Conservation (phyloP, 495 filamentous ascomycete genomes). For the Penicillium roqueforti region DNA sequence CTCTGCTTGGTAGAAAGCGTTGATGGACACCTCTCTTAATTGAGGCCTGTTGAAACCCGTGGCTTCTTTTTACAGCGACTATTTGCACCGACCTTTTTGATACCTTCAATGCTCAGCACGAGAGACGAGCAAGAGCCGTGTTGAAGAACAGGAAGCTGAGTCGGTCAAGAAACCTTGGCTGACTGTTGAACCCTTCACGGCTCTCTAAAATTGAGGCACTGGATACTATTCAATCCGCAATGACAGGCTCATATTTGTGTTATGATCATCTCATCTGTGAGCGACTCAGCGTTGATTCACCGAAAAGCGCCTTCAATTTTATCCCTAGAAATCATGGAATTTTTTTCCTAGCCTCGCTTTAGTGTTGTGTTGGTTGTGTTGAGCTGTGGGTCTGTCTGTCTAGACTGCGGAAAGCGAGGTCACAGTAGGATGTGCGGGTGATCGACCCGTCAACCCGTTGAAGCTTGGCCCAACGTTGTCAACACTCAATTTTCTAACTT, state of each 20-base stretch:
- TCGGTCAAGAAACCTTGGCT: not conserved
- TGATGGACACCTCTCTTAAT: not conserved
- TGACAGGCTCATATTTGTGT: not conserved
- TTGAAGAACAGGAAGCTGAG: not conserved
- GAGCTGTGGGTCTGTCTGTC: not conserved
- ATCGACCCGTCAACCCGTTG: constrained; percentile 9
- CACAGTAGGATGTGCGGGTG: not conserved
- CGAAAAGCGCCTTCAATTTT: constrained; percentile 5
- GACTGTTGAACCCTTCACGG: not conserved
- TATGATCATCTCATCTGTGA: not conserved
- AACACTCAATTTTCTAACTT: constrained; percentile 3
- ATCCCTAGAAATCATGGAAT: not conserved
- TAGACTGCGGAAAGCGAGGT: constrained; percentile 9
- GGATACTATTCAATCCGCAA: not conserved
- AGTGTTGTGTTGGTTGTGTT: constrained; percentile 1
- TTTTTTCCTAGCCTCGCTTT: not conserved
- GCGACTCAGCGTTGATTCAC: not conserved
- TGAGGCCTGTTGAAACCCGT: not conserved
- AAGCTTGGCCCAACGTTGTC: not conserved
- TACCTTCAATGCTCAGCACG: constrained; percentile 1
- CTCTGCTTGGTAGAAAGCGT: not conserved
- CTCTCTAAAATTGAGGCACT: not conserved
- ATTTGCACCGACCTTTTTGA: not conserved
- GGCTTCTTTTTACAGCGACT: not conserved
- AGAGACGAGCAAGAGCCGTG: not conserved